Evolutionary conservation across 768 basidiomycete species (phyloP).

Genomic region (Pleurotus tuoliensis): DNA sequence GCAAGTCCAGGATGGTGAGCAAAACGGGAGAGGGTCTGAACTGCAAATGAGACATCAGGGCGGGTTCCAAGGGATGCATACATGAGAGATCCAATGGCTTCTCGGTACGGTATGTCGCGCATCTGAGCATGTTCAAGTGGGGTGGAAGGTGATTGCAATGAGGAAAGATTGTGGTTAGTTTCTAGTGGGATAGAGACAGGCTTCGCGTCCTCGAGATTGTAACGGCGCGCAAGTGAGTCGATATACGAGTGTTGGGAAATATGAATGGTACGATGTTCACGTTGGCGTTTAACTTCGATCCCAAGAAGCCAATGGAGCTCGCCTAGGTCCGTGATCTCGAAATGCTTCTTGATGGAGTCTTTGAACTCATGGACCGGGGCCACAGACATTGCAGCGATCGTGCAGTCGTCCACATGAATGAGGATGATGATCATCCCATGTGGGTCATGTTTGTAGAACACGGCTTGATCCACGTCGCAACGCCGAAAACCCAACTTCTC

Average conservation of each 20-base stretch:
- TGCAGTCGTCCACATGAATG: conserved; percentile 30
- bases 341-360: conserved; percentile 13
- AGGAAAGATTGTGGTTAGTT: conserved; percentile 14
- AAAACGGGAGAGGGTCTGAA: conserved; percentile 24
- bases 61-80: conserved; percentile 20
- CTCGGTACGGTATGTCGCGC: conserved; percentile 18
- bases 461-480: conserved; percentile 19
- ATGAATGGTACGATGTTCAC: conserved; percentile 11
- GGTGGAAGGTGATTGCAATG: conserved; percentile 13
- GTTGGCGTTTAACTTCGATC: conserved; percentile 6
- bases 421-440: conserved; percentile 15
- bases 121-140: conserved; percentile 15
- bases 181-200: conserved; percentile 24
- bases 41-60: conserved; percentile 25
- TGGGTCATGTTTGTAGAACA: conserved; percentile 16
- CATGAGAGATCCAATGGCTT: conserved; percentile 24
- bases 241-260: conserved; percentile 28
- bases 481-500: conserved; percentile 15
- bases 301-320: conserved; percentile 11
- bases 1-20: conserved; percentile 23
- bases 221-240: conserved; percentile 22
- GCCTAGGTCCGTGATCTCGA: conserved; percentile 19
- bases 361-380: conserved; percentile 20
- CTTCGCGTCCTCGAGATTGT: conserved; percentile 21
- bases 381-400: conserved; percentile 16